Evolutionary conservation across 805 yeast genomes (phyloP).

Genomic region (Kluyveromyces aestuarii): DNA sequence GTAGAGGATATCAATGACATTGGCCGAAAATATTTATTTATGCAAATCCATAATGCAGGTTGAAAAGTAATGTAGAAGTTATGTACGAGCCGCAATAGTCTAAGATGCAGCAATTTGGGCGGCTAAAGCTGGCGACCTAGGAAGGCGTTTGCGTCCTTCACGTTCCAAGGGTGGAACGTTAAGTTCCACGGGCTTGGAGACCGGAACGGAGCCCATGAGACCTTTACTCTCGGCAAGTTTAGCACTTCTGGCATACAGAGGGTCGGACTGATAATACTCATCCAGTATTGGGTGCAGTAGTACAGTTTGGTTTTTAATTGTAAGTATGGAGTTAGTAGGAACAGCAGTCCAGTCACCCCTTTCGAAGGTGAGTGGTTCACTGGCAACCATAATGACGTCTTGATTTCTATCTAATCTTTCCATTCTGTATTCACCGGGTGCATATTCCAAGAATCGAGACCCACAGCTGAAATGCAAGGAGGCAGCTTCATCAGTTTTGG

Average conservation of each 20-base stretch:
- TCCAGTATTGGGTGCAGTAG: constrained; percentile 85
- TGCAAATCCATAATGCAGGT: not conserved
- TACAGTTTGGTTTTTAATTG: constrained; percentile 79
- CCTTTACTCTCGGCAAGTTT: constrained; percentile 86
- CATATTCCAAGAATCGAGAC: constrained; percentile 78
- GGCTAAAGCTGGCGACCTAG: constrained; percentile 24
- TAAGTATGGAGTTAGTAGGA: constrained; percentile 81
- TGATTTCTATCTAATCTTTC: constrained; percentile 88
- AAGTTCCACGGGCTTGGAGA: constrained; percentile 38
- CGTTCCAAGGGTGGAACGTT: constrained; percentile 73
- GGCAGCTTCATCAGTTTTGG: constrained; percentile 91
- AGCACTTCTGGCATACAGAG: constrained; percentile 59
- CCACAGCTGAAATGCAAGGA: constrained; percentile 93
- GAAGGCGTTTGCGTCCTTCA: constrained; percentile 45
- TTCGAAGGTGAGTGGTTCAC: constrained; percentile 94
- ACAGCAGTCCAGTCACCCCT: constrained; percentile 96
- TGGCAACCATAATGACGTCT: constrained; percentile 92
- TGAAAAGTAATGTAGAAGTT: not conserved
- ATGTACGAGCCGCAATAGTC: no score
- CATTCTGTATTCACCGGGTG: constrained; percentile 89
- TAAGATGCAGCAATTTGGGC: constrained; percentile 2
- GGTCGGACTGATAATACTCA: constrained; percentile 74
- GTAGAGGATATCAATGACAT: no score
- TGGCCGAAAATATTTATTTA: not conserved
- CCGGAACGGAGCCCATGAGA: constrained; percentile 84